Evolutionary conservation across 108 stramenopile species (phyloP).

Genomic region (Epipyxis sp.): DNA sequence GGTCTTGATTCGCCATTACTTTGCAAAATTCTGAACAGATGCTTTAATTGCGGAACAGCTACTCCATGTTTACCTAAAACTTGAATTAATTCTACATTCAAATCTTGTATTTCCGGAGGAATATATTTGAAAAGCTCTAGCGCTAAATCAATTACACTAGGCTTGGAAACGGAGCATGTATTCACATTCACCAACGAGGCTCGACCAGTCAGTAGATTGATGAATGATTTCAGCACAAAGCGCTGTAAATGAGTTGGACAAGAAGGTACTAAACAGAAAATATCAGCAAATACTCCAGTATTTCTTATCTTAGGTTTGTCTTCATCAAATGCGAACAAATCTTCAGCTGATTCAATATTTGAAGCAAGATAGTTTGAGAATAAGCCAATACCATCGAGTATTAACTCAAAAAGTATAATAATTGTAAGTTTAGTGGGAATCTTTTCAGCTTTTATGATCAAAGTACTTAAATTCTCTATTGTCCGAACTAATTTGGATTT

Average conservation of each 20-base stretch:
- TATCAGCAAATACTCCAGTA: background rate
- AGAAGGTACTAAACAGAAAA: background rate
- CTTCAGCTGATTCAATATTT: background rate
- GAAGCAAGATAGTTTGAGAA: background rate
- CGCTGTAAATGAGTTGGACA: background rate
- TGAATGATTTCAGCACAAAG: background rate
- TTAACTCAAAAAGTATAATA: slow-evolving; percentile 12
- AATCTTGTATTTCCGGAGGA: background rate
- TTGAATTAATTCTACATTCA: slow-evolving; percentile 9
- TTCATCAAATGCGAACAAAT: background rate
- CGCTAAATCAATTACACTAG: slow-evolving; percentile 4
- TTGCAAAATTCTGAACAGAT: slow-evolving; percentile 20
- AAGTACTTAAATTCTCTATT: background rate
- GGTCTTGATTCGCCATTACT: background rate
- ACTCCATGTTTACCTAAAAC: background rate
- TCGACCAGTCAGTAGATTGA: background rate
- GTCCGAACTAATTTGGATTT: background rate
- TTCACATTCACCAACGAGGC: slow-evolving; percentile 14
- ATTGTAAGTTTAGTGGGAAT: background rate
- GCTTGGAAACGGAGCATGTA: background rate
- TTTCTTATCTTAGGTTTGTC: background rate
- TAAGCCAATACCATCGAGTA: slow-evolving; percentile 16
- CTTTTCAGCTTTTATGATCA: background rate
- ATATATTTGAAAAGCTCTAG: slow-evolving; percentile 15
- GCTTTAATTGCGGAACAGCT: slow-evolving; percentile 9